These are phyloP conservation scores for Marvania coccoides DNA, from an alignment of 139 green algal species.

Conservation along the genomic window DNA sequence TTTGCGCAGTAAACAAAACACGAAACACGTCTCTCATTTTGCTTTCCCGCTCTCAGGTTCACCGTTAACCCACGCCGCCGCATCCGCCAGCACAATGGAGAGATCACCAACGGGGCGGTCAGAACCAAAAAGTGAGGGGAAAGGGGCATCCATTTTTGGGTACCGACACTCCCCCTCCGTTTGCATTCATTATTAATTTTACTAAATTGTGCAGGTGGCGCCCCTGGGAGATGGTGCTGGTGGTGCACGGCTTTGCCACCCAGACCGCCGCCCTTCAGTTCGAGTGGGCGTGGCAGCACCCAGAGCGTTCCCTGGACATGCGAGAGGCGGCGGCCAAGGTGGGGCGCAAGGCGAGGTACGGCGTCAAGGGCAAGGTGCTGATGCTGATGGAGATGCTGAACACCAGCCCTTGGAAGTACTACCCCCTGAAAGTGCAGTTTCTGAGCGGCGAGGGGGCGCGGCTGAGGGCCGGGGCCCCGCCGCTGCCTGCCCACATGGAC, in stretches of 20 bases:
- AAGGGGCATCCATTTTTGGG: background rate
- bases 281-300: constrained; percentile 97
- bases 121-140: constrained; percentile 55
- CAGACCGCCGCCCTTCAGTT: constrained; percentile 86
- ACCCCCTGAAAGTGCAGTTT: constrained; percentile 75
- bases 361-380: constrained; percentile 64
- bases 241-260: constrained; percentile 82
- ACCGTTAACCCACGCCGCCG: constrained; percentile 80
- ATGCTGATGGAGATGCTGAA: constrained; percentile 75
- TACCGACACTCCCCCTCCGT: background rate
- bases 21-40: background rate
- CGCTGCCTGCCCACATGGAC: constrained; percentile 41
- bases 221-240: constrained; percentile 91
- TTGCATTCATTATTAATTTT: background rate
- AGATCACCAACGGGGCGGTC: constrained; percentile 64
- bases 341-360: constrained; percentile 20
- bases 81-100: constrained; percentile 90
- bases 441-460: constrained; percentile 33
- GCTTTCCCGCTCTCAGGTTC: constrained; percentile 47
- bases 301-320: constrained; percentile 45
- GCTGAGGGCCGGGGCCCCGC: constrained; percentile 2
- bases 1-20: background rate
- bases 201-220: constrained; percentile 35
- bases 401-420: constrained; percentile 63
- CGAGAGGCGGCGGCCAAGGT: constrained; percentile 30